Conservation (phyloP, 2,329 filamentous ascomycete genomes). For the Karstenula rhodostoma region DNA sequence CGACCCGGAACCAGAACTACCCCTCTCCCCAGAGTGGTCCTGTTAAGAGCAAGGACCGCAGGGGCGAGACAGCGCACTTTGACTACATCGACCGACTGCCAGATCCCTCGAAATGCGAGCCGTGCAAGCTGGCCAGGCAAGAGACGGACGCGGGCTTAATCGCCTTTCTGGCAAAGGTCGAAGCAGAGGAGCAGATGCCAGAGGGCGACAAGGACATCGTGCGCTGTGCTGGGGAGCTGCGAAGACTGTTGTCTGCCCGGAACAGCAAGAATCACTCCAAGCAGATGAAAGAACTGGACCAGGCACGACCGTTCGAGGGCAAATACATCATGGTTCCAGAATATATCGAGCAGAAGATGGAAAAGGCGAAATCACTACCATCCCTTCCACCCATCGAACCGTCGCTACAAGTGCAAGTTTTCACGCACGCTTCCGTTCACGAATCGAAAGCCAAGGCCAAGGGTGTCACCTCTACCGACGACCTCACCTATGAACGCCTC, state of each 20-base stretch:
- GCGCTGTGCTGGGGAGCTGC: conserved; percentile 40
- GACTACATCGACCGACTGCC: conserved; percentile 19
- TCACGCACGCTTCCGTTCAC: conserved; percentile 65
- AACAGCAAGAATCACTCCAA: conserved; percentile 53
- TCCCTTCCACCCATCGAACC: conserved; percentile 70
- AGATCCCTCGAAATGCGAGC: conserved; percentile 24
- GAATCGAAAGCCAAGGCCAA: not conserved
- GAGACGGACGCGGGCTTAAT: conserved; percentile 43
- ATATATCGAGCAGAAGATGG: conserved; percentile 38
- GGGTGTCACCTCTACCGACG: conserved; percentile 27
- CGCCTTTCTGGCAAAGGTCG: conserved; percentile 40
- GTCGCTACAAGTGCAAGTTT: conserved; percentile 67
- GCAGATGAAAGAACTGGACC: conserved; percentile 56
- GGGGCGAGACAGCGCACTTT: conserved; percentile 15
- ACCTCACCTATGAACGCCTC: conserved; percentile 75
- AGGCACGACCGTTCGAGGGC: conserved; percentile 33
- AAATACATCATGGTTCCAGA: conserved; percentile 32
- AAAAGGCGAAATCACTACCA: conserved; percentile 55
- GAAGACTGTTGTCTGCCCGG: conserved; percentile 34
- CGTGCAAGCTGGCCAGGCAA: conserved; percentile 23
- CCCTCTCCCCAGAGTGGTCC: not conserved
- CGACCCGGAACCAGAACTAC: conserved; percentile 10
- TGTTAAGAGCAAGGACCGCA: conserved; percentile 12
- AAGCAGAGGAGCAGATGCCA: conserved; percentile 34
- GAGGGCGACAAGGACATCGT: conserved; percentile 37